Percentiles rank a stretch among this genome's conserved stretches.
phyloP scores from a whole-genome alignment of 352 stramenopile species.

The Pythium chondricola region DNA sequence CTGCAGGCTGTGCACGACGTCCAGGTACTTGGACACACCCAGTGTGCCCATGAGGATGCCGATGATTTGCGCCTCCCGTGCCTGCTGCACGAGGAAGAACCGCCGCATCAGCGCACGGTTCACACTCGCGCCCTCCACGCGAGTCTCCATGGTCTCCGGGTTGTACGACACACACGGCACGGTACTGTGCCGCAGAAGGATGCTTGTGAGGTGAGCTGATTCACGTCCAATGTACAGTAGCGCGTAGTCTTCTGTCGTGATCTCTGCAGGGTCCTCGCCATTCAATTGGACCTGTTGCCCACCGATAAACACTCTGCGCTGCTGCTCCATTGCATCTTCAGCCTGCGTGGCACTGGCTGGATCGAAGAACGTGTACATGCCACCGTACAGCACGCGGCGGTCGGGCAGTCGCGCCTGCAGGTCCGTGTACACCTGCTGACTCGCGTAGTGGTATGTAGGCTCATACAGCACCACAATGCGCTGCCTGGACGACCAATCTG shows the following conservation, averaged over 20 bases:
- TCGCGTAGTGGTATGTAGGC: conserved; percentile 84
- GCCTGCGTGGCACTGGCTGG: conserved; percentile 25
- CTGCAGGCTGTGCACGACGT: conserved; percentile 87
- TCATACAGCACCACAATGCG: conserved; percentile 90
- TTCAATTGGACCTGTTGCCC: conserved; percentile 48
- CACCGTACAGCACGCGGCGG: conserved; percentile 41
- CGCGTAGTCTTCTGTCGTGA: conserved; percentile 32
- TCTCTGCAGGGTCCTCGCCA: conserved; percentile 14
- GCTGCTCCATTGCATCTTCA: not conserved
- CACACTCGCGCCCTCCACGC: conserved; percentile 51
- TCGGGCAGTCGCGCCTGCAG: conserved; percentile 34
- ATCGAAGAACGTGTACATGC: conserved; percentile 71
- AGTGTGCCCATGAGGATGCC: conserved; percentile 96
- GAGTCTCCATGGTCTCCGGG: conserved; percentile 30
- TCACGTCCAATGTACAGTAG: conserved; percentile 76
- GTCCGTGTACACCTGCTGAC: conserved; percentile 34
- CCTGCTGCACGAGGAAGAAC: conserved; percentile 89
- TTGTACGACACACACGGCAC: conserved; percentile 74
- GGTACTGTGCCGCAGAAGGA: conserved; percentile 69
- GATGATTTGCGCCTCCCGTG: conserved; percentile 91
- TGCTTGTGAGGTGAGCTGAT: conserved; percentile 74
- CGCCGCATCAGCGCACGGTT: conserved; percentile 64
- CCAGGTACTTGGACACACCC: conserved; percentile 88
- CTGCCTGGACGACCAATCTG: conserved; percentile 28
- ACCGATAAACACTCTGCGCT: conserved; percentile 31